Evolutionary conservation across 352 stramenopile species (phyloP).

Genomic region (Discostella stelligera): DNA sequence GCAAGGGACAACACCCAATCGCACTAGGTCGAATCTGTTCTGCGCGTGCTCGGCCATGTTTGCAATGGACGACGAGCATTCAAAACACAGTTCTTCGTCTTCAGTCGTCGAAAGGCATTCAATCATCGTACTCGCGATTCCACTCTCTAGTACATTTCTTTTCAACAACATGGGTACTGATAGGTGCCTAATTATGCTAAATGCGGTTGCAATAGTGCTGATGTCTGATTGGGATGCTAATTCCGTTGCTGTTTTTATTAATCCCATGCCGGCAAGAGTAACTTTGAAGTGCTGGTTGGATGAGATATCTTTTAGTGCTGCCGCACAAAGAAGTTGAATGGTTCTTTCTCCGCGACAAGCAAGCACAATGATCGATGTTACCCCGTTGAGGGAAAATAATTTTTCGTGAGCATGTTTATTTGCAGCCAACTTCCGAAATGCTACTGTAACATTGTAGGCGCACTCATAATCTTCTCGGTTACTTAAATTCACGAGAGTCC

Average conservation of each 20-base stretch:
- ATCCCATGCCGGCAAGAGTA: conserved; percentile 86
- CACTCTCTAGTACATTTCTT: conserved; percentile 68
- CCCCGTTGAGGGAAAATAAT: conserved; percentile 83
- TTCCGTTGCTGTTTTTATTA: conserved; percentile 75
- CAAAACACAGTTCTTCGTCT: conserved; percentile 86
- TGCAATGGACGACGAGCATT: conserved; percentile 87
- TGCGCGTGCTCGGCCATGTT: conserved; percentile 90
- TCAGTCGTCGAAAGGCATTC: conserved; percentile 46
- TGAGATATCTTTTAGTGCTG: conserved; percentile 89
- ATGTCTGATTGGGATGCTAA: conserved; percentile 69
- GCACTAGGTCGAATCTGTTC: conserved; percentile 88
- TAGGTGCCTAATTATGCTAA: conserved; percentile 87
- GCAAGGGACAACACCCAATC: conserved; percentile 81
- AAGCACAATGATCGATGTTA: conserved; percentile 84
- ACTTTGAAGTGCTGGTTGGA: conserved; percentile 90
- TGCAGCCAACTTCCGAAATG: conserved; percentile 87
- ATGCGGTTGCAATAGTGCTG: conserved; percentile 86
- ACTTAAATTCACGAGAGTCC: conserved; percentile 86
- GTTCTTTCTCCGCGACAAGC: conserved; percentile 77
- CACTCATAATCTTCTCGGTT: conserved; percentile 88
- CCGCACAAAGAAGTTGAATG: conserved; percentile 87
- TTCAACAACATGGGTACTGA: conserved; percentile 84
- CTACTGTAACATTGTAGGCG: conserved; percentile 88
- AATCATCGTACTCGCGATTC: conserved; percentile 63
- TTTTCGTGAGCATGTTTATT: conserved; percentile 83